Base-by-base conservation (phyloP, 1,284 basidiomycete genomes). In the Polyporus tsugae region DNA sequence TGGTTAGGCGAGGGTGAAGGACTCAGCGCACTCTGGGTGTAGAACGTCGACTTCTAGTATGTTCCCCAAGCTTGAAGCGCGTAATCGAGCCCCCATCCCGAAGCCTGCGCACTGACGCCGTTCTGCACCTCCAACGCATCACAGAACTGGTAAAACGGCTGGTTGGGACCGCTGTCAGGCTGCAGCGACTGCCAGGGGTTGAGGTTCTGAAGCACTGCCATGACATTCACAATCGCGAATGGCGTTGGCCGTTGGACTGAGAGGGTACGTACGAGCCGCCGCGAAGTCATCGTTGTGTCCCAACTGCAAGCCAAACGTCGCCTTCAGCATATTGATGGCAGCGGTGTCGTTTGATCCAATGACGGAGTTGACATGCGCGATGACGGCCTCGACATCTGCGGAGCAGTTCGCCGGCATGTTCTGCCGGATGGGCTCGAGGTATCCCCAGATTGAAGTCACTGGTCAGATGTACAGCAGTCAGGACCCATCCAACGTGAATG, bases 341-440 rank as follows among this genome's bases (percentile, higher is more conserved):
- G 77, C 74, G 6, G 75, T 67, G 65, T 88, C 79, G 1, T 82
- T 82, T 2, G 80, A 78, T 0, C 78, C 78, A 65, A 91, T 86
- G 0, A 87, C 85, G 41, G 81, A 64, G 74, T 92, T 91, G 58
- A 92, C 80, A 72, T 90, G 84, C 1, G 83, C 72, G 66, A 92
- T 85, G 11, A 89, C 90, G 33, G 84, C 84, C 74, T 90, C 79
- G 25, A 92, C 83, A 71, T 93, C 91, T 0, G 87, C 84, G 11
- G 90, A 91, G 78, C 91, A 93, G 76, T 93, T 92, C 69, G 82
- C 75, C 0, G 91, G 89, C 90, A 92, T 92, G 69, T 87, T 80
- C 70, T 87, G 80, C 6, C 86, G 85, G 69, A 91, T 86, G 11
- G 90, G 89, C 67, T 90, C 90, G 77, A 91, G 92, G 75, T 91